Conservation (phyloP, 768 basidiomycete species). For the Boletus edulis region DNA sequence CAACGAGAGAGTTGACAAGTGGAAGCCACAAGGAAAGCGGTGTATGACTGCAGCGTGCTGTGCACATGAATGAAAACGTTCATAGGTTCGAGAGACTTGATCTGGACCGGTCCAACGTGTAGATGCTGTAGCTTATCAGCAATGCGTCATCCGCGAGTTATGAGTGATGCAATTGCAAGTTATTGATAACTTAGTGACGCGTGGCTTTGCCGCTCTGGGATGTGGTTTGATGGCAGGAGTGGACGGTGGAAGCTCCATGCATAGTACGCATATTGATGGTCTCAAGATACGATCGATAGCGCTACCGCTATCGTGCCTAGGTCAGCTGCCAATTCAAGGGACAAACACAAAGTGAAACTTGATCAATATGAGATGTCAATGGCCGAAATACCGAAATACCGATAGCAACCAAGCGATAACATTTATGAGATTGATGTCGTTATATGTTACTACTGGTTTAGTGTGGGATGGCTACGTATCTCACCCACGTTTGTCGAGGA, state of each 20-base stretch:
- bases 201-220: not conserved
- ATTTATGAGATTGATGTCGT: conserved; percentile 3
- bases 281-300: no score
- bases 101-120: conserved; percentile 14
- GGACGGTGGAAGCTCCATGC: not conserved
- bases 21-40: conserved; percentile 5
- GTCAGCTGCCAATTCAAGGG: no score
- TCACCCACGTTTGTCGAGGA: conserved; percentile 13
- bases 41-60: conserved; percentile 2
- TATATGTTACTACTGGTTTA: not conserved
- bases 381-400: conserved; percentile 6
- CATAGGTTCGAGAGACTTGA: not conserved
- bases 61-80: not conserved
- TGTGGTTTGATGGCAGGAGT: not conserved
- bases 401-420: not conserved
- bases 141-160: conserved; percentile 11
- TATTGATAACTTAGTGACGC: not conserved
- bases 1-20: not conserved
- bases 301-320: no score
- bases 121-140: not conserved
- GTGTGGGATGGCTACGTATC: not conserved
- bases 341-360: not conserved
- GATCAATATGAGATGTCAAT: not conserved
- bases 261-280: not conserved
- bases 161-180: conserved; percentile 13